phyloP scores from a whole-genome alignment of 805 yeast genomes.

The Saturnispora besseyi region DNA sequence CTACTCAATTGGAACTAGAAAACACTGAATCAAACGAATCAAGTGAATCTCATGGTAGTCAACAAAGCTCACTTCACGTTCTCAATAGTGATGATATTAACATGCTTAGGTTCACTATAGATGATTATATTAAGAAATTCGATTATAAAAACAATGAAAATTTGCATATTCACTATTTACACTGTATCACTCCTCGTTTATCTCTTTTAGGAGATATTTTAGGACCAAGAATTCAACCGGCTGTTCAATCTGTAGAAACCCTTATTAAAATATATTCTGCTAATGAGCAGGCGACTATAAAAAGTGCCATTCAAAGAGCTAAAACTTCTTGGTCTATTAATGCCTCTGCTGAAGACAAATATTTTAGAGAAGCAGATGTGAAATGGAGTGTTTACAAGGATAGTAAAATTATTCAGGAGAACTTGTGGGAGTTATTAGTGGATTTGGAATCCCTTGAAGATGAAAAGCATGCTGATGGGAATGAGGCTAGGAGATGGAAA shows the following conservation, averaged over 20 bases:
- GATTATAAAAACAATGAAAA: constrained; percentile 1
- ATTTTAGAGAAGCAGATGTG: constrained; percentile 27
- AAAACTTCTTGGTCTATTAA: constrained; percentile 42
- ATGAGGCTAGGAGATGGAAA: constrained; percentile 49
- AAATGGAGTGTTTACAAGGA: constrained; percentile 40
- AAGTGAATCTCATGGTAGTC: neutral
- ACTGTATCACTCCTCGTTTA: constrained; percentile 44
- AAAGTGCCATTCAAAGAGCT: constrained; percentile 35
- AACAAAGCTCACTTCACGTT: neutral
- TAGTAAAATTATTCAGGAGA: constrained; percentile 38
- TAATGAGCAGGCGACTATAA: constrained; percentile 35
- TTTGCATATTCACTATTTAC: constrained; percentile 40
- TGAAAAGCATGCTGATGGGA: constrained; percentile 20
- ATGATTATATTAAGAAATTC: constrained; percentile 33
- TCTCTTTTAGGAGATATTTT: constrained; percentile 43
- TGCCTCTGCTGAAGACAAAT: constrained; percentile 29
- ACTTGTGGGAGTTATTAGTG: constrained; percentile 46
- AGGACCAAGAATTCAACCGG: constrained; percentile 39
- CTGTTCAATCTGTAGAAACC: constrained; percentile 35
- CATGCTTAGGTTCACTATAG: constrained; percentile 23
- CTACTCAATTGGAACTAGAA: neutral
- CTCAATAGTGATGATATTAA: constrained; percentile 2
- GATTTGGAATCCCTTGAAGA: constrained; percentile 32
- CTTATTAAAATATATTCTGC: constrained; percentile 34
- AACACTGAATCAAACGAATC: neutral